Evolutionary conservation across 2,329 filamentous ascomycete genomes (phyloP), one percentile per base, ranked within the genome.

Genomic region (Fusarium longipes): DNA sequence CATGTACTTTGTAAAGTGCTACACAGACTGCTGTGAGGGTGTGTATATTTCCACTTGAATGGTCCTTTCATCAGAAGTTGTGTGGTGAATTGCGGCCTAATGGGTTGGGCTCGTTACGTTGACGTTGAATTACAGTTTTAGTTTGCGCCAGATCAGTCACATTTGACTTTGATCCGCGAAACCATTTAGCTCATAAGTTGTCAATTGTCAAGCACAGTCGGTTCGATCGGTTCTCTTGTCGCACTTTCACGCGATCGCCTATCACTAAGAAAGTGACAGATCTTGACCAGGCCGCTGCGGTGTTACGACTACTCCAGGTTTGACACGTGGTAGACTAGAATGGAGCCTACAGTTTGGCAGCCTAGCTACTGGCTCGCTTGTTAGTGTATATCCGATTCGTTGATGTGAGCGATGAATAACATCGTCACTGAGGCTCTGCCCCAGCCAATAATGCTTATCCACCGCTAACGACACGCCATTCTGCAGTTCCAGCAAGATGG

Each of bases 61-160:
- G 33, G 18, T 30, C 35, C 24, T 27, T 18, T 30, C 20, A 50
- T n/a, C 27, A n/a, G 25, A 35, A 20, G 25, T 14, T 52, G 25
- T 27, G 30, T 47, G 27, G 24, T n/a, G 17, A 22, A 45, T 14
- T 44, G 44, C 55, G 38, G 51, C 65, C 65, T 48, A 66, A 66
- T 15, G 15, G 10, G 38, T 65, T 48, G 49, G 62, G 35, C 60
- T 42, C 24, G 18, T n/a, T 27, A 32, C 22, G 20, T 33, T 45
- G 20, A 18, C 18, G 27, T 17, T 38, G 7, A n/a, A 9, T 22
- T 18, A 2, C 10, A 27, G 22, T 18, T 29, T 10, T 22, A 18
- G 2, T 14, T 12, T 22, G 8, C 8, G 7, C 11, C 20, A 7
- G 10, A 7, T 7, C 22, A 22, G 10, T 22, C 17, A 15, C n/a